Evolutionary conservation across 371 early-diverging fungal species (phyloP), one percentile per base, ranked within the genome.

Genomic region (Mortierella sp.): DNA sequence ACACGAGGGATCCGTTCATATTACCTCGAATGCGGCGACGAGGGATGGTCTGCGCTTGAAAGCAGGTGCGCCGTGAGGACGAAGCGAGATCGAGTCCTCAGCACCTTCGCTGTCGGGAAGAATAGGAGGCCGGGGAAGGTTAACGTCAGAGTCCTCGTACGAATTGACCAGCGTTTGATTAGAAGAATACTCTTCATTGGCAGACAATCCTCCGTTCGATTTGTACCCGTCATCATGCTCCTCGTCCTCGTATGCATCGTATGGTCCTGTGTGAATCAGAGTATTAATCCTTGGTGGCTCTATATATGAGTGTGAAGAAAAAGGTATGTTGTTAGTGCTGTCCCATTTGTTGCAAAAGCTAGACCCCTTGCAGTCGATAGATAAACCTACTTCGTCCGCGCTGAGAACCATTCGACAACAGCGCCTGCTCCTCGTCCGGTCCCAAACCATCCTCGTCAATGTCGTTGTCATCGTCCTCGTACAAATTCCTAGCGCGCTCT

Each of bases 181-280:
- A n/a, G 84, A 80, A 34, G 70, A 77, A 72, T 67, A 57, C 3
- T 51, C 69, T 19, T 80, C 83, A 83, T 71, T 74, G 54, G 46
- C 40, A 77, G 84, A 84, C 43, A 84, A 61, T 24, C 69, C 69
- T 43, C 69, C 78, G 26, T 78, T 50, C 61, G 75, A 77, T 46
- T 76, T 86, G 69, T 86, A 86, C 86, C 86, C 86, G 71, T 81
- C 86, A 79, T 81, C 81, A n/a, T 81, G 81, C 44, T 86, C 86
- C n/a, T 81, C 82, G 48, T 86, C 86, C 57, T 81, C 86, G 53
- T 86, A 86, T 13, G 76, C 74, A 44, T 86, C 86, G 69, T 78
- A 86, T 3, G 85, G 85, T 19, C 82, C 86, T 28, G 77, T 48
- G n/a, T 43, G 54, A 6, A 74, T 14, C 13, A 69, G 59, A 19